Conservation (phyloP, 2,329 filamentous ascomycete species). For the Chrysoporthe deuterocubensis region DNA sequence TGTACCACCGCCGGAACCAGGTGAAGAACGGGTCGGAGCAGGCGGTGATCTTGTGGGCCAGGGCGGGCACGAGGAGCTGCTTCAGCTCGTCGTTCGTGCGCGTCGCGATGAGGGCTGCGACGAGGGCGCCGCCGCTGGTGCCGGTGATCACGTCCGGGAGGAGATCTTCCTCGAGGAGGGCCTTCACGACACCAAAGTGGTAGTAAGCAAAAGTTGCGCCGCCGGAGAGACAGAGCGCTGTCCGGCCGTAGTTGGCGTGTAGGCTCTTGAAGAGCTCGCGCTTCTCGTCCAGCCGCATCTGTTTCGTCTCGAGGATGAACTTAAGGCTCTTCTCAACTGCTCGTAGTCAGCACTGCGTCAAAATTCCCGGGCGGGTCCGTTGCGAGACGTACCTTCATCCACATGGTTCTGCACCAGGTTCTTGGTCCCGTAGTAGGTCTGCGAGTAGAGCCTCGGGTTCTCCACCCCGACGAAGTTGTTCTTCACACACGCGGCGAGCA, state of each 20-base stretch:
- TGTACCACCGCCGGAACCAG: slow-evolving; percentile 87
- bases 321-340: slow-evolving; percentile 67
- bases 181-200: slow-evolving; percentile 91
- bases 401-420: slow-evolving; percentile 87
- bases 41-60: slow-evolving; percentile 83
- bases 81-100: slow-evolving; percentile 91
- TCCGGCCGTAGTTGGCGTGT: slow-evolving; percentile 88
- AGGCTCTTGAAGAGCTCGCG: slow-evolving; percentile 83
- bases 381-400: slow-evolving; percentile 67
- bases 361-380: not conserved
- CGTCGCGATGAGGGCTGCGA: slow-evolving; percentile 85
- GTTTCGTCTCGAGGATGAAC: slow-evolving; percentile 69
- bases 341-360: not conserved
- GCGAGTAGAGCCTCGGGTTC: slow-evolving; percentile 91
- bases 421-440: slow-evolving; percentile 98
- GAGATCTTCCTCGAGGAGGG: slow-evolving; percentile 81
- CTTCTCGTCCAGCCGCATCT: slow-evolving; percentile 75
- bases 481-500: slow-evolving; percentile 92
- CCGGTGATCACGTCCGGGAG: slow-evolving; percentile 95
- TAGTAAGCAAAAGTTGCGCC: slow-evolving; percentile 96
- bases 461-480: slow-evolving; percentile 97
- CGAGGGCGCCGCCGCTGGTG: slow-evolving; percentile 89
- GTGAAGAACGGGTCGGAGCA: slow-evolving; percentile 77
- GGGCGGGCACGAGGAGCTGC: slow-evolving; percentile 79
- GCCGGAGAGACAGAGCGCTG: slow-evolving; percentile 89